Base-by-base conservation (phyloP, 2,329 filamentous ascomycete species). In the Pseudonectria buxi region DNA sequence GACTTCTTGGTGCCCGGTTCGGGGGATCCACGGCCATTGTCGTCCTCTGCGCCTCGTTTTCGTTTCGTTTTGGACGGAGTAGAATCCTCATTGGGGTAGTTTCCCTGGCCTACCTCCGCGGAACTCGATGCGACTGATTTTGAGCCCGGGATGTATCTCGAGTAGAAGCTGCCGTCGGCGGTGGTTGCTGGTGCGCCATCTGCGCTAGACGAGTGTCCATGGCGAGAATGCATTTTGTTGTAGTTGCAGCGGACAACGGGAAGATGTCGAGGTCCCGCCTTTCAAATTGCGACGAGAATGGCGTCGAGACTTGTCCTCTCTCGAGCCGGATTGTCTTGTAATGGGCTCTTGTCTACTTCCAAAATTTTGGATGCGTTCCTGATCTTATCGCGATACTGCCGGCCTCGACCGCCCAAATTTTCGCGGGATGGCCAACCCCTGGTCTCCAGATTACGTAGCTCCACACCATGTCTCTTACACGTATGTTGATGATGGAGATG, bases 211-310 rank as follows among this genome's bases (percentile, higher is more conserved):
- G 33, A 16, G 44, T 22, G 33, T 33, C 27, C 27, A 18, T 41
- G 12, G 32, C 30, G 7, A 28, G 15, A 10, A 9, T 22, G 24
- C 32, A 30, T 31, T 15, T 2, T 34, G n/a, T 15, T 31, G 26
- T 7, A 30, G 25, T 9, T 29, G 10, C 28, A 41, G 15, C 4
- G 28, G 4, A 10, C 32, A 25, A 16, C 28, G 29, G 2, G 36
- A 32, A 3, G 39, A n/a, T 6, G 18, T 15, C 13, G 25, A 6
- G 4, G 24, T 10, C 12, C 33, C 37, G 24, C 34, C 50, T 39
- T 58, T 55, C 7, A 53, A 14, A 6, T 57, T 52, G 27, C 62
- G 66, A 12, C 69, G 51, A 39, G 70, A 69, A 65, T 65, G 16
- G 10, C 51, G 41, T 35, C 18, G 22, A 33, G 31, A 27, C 15